Evolutionary conservation across 176 grass and related monocot genomes (phyloP).

Genomic region (Avena insularis): DNA sequence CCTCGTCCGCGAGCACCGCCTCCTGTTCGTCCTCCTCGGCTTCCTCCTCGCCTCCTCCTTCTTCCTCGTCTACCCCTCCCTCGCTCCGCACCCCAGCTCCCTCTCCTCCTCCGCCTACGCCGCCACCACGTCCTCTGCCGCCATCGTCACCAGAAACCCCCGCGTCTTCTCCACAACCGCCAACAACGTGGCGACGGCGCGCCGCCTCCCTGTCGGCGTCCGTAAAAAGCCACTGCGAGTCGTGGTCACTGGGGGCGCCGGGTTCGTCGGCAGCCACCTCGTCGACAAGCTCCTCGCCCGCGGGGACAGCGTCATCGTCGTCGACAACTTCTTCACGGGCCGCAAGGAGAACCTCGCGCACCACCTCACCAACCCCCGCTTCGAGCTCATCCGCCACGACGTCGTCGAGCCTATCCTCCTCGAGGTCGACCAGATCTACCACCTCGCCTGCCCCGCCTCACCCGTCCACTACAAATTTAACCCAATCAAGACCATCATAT

Average conservation of each 20-base stretch:
- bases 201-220: slow-evolving; percentile 73
- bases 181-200: slow-evolving; percentile 4
- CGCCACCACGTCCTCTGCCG: background rate
- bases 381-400: slow-evolving; percentile 93
- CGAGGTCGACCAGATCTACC: slow-evolving; percentile 99
- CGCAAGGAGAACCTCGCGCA: slow-evolving; percentile 89
- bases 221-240: slow-evolving; percentile 66
- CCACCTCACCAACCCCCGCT: slow-evolving; percentile 79
- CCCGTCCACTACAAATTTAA: slow-evolving; percentile 97
- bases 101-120: background rate
- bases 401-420: slow-evolving; percentile 96
- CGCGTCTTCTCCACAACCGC: background rate
- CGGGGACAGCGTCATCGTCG: slow-evolving; percentile 92
- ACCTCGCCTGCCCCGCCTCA: slow-evolving; percentile 94
- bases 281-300: slow-evolving; percentile 79
- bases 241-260: slow-evolving; percentile 82
- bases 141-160: background rate
- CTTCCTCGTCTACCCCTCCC: slow-evolving; percentile 68
- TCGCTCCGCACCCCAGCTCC: slow-evolving; percentile 14
- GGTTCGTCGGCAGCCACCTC: slow-evolving; percentile 92
- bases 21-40: slow-evolving; percentile 91
- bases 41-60: slow-evolving; percentile 82
- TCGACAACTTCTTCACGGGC: slow-evolving; percentile 98
- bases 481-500: slow-evolving; percentile 99
- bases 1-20: slow-evolving; percentile 90